Base-by-base conservation (phyloP, 2,329 filamentous ascomycete genomes). In the Metarhizium humberi region DNA sequence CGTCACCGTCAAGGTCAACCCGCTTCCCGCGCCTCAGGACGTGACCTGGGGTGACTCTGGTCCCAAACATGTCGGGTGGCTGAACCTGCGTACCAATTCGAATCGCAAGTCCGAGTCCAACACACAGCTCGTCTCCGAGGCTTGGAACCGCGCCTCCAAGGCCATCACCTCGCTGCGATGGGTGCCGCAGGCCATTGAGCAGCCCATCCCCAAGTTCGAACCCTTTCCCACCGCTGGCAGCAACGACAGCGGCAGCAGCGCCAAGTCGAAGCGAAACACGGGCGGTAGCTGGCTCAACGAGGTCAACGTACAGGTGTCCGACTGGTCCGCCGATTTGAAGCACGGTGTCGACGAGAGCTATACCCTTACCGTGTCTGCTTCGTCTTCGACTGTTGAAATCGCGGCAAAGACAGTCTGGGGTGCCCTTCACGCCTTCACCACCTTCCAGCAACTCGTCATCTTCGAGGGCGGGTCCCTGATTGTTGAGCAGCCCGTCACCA, bases 321-420 rank as follows among this genome's bases (percentile, higher is more conserved):
- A 82, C 60, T 63, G 63, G 46, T 58, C 71, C 13, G 77, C 75
- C 4, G 71, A 77, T 56, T 67, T 82, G 34, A 73, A 80, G 62
- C 78, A 81, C 59, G 78, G 77, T 3, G 78, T 81, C 25, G 76
- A 81, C 55, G 78, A 81, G 61, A 79, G 78, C n/a, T 81, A 81
- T 63, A 77, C 73, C 0, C 60, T 81, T 20, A 67, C 73, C 18
- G 71, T 80, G 42, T 59, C 64, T 1, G 59, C 67, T 6, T 64
- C 63, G 20, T 75, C 76, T 3, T 63, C 67, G 38, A 66, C 65
- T 4, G 67, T 81, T 55, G 62, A 71, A 8, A 74, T 81, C 59
- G 72, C 68, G 2, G 73, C 78, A 30, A 66, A 75, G 63, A 81
- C 78, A 0, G 70, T 76, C 49, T 81, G 78, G 70, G 78, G 78